Evolutionary conservation across 2,329 filamentous ascomycete genomes (phyloP), one percentile per base, ranked within the genome.

Genomic region (Dactylellina sp.): DNA sequence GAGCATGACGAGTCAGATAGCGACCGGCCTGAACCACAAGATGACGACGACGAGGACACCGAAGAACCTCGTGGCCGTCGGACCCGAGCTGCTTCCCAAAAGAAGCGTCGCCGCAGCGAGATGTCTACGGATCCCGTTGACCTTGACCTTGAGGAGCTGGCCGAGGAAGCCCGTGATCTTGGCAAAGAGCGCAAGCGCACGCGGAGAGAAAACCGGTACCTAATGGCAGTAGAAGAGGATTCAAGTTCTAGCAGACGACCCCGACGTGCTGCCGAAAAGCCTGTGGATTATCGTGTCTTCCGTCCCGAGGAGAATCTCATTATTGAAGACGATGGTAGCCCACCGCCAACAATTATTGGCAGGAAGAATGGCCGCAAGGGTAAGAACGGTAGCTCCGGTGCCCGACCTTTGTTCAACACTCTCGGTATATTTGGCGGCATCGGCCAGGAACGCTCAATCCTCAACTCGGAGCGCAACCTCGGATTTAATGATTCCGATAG

Each of bases 391-490:
- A 83, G 82, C 46, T 92, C 89, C 89, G 92, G 61, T 44, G 70
- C 94, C 79, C 90, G 93, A 55, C 91, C 86, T 66, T 85, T 98
- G 32, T 94, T 96, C 81, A 93, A 92, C 20, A 96, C 93, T 0
- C 92, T 90, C 79, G 95, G 95, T 7, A 95, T 95, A 1, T 98
- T 99, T 81, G 95, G 93, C 70, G 93, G 95, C 44, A 91, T 91
- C 49, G 88, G 89, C 46, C 86, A 44, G 86, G 89, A 32, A 87
- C 92, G 14, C 84, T 95, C 11, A 86, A 94, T 63, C 88, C 85
- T 74, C 92, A 91, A 0, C 89, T 91, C 3, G 89, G 64, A 88
- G 88, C 46, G 90, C 87, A 11, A 91, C 91, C 20, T 87, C 88
- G 74, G 93, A 89, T 25, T 71, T 76, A 55, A 91, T 7, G 95